Percentiles rank a stretch among this genome's conserved stretches.
Evolutionary conservation across 441 rosid genomes (phyloP).

Genomic region (Euphorbia corollata): DNA sequence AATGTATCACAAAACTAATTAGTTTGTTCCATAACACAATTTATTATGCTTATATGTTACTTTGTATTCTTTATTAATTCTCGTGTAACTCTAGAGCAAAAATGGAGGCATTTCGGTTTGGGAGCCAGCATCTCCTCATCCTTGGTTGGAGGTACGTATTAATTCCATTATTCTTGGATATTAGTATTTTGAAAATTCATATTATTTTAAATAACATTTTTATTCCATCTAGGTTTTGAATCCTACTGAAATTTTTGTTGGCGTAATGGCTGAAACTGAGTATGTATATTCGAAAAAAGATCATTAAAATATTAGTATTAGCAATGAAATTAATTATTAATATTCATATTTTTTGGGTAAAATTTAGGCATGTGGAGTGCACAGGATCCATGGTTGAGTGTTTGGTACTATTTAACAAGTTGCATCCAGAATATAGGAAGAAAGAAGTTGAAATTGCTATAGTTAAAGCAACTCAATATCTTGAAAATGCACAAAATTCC

Average conservation of each 20-base stretch:
- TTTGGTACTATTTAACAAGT: slow-evolving; percentile 32
- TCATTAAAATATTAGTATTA: not conserved
- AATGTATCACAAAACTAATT: too few relatives aligned
- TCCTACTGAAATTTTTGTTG: slow-evolving; percentile 51
- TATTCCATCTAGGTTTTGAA: slow-evolving; percentile 38
- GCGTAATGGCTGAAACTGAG: slow-evolving; percentile 46
- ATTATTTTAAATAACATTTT: not conserved
- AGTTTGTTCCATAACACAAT: too few relatives aligned
- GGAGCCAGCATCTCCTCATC: slow-evolving; percentile 53
- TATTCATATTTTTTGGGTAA: not conserved
- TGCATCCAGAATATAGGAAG: slow-evolving; percentile 46
- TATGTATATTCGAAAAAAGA: not conserved
- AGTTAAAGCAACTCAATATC: slow-evolving; percentile 30
- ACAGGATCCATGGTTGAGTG: slow-evolving; percentile 44
- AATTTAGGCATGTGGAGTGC: slow-evolving; percentile 38
- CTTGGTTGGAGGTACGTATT: slow-evolving; percentile 45
- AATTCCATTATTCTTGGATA: not conserved
- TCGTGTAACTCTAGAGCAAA: slow-evolving; percentile 33
- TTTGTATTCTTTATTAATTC: too few relatives aligned
- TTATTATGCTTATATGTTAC: too few relatives aligned
- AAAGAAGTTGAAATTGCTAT: slow-evolving; percentile 36
- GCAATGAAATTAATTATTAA: too few relatives aligned
- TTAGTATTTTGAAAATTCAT: not conserved
- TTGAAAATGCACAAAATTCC: slow-evolving; percentile 34
- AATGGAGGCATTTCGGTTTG: slow-evolving; percentile 57